These are phyloP conservation scores for Kwoniella pini DNA, from an alignment of 768 basidiomycete genomes.

Conservation along the genomic window DNA sequence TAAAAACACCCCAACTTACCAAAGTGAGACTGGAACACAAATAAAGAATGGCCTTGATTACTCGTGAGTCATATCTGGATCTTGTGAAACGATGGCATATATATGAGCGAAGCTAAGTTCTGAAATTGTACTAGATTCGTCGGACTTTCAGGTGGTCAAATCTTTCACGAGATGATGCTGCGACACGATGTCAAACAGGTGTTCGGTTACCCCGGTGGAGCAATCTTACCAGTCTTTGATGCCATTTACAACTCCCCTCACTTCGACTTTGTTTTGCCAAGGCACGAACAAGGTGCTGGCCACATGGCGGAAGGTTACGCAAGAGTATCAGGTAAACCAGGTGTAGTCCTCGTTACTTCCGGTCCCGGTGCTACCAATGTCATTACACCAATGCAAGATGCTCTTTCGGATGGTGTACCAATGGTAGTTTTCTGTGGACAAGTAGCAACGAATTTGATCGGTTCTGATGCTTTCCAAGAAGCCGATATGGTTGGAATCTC, in stretches of 20 bases:
- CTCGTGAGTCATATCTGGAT: constrained; percentile 37
- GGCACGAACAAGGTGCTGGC: constrained; percentile 97
- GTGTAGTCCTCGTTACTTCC: constrained; percentile 95
- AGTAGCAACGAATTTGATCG: constrained; percentile 98
- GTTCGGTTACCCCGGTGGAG: constrained; percentile 97
- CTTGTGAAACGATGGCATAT: no score
- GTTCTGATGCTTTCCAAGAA: constrained; percentile 99
- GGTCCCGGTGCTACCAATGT: constrained; percentile 98
- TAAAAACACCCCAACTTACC: constrained; percentile 28
- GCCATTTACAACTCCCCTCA: constrained; percentile 95
- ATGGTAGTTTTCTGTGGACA: constrained; percentile 95
- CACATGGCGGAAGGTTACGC: constrained; percentile 99
- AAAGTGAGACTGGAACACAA: constrained; percentile 26
- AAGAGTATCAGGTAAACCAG: constrained; percentile 93
- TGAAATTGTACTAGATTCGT: constrained; percentile 80
- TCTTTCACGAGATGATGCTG: constrained; percentile 99
- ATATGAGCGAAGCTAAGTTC: no score
- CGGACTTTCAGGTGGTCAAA: constrained; percentile 91
- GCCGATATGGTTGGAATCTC: constrained; percentile 97
- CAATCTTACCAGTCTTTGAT: constrained; percentile 98
- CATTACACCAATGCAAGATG: constrained; percentile 97
- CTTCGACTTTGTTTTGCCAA: constrained; percentile 91
- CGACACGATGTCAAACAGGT: constrained; percentile 93
- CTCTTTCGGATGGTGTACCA: constrained; percentile 88
- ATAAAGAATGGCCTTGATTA: constrained; percentile 46